These are phyloP conservation scores for Alternaria arbusti DNA, from an alignment of 2,329 filamentous ascomycete genomes.

Conservation along the genomic window DNA sequence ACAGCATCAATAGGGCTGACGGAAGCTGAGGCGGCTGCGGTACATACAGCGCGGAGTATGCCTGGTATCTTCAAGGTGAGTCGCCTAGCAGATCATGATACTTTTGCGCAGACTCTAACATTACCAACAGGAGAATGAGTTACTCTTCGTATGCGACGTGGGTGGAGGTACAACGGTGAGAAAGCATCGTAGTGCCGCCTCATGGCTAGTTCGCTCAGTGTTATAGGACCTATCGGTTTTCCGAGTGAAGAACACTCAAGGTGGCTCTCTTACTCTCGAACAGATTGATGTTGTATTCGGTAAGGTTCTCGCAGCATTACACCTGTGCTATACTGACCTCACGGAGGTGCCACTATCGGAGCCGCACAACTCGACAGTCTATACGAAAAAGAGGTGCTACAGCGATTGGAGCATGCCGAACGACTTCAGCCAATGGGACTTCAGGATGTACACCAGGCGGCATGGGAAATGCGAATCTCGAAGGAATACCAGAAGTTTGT, in stretches of 20 bases:
- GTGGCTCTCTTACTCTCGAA: constrained; percentile 32
- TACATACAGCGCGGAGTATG: constrained; percentile 50
- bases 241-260: constrained; percentile 31
- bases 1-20: constrained; percentile 55
- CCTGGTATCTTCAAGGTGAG: constrained; percentile 32
- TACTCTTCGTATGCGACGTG: constrained; percentile 58
- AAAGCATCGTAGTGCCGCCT: not conserved
- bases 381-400: constrained; percentile 32
- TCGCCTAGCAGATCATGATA: not conserved
- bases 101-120: not conserved
- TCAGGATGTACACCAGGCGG: constrained; percentile 34
- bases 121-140: constrained; percentile 42
- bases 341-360: constrained; percentile 50
- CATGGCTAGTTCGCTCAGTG: not conserved
- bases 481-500: constrained; percentile 42
- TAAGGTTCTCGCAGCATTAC: not conserved
- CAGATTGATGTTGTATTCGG: constrained; percentile 47
- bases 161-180: constrained; percentile 56
- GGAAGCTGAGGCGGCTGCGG: constrained; percentile 61
- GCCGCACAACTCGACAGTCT: constrained; percentile 41
- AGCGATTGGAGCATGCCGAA: constrained; percentile 32
- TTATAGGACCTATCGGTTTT: constrained; percentile 35
- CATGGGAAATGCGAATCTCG: constrained; percentile 46
- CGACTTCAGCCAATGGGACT: constrained; percentile 21
- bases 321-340: not conserved